These are phyloP conservation scores for Penicillium roqueforti DNA, from an alignment of 495 filamentous ascomycete species.

Conservation along the genomic window DNA sequence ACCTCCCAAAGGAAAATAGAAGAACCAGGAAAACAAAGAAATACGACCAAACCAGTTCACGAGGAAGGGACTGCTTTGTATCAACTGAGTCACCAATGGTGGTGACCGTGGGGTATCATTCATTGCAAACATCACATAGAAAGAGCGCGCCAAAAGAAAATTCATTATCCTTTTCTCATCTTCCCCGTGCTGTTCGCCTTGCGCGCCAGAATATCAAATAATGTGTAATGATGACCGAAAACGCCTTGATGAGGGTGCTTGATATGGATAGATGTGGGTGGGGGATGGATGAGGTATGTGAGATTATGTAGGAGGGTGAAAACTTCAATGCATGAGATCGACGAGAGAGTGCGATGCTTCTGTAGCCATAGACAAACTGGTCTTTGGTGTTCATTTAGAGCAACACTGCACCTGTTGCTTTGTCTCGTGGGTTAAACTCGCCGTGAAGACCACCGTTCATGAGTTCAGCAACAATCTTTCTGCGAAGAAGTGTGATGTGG, in stretches of 20 bases:
- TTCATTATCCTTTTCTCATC: background rate
- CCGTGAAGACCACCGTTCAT: slow-evolving; percentile 60
- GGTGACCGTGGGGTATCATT: slow-evolving; percentile 27
- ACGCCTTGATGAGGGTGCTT: slow-evolving; percentile 8
- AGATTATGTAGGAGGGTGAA: background rate
- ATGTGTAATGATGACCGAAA: slow-evolving; percentile 2
- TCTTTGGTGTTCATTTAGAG: slow-evolving; percentile 19
- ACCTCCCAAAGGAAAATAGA: background rate
- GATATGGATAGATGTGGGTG: background rate
- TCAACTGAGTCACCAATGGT: slow-evolving; percentile 5
- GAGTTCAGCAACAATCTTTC: slow-evolving; percentile 64
- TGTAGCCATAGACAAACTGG: background rate
- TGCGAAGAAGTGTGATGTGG: slow-evolving; percentile 56
- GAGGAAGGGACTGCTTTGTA: background rate
- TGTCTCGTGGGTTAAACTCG: slow-evolving; percentile 34
- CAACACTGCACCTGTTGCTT: slow-evolving; percentile 14
- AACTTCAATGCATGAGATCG: background rate
- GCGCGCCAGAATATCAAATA: slow-evolving; percentile 16
- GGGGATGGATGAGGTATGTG: slow-evolving; percentile 2
- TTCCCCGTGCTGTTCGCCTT: slow-evolving; percentile 16
- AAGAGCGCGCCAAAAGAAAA: slow-evolving; percentile 13
- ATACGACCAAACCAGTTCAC: background rate
- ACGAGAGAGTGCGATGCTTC: background rate
- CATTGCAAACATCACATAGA: slow-evolving; percentile 18
- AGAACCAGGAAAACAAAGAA: background rate